Evolutionary conservation across 2,329 filamentous ascomycete genomes (phyloP).

Genomic region (Plenodomus lindquistii): DNA sequence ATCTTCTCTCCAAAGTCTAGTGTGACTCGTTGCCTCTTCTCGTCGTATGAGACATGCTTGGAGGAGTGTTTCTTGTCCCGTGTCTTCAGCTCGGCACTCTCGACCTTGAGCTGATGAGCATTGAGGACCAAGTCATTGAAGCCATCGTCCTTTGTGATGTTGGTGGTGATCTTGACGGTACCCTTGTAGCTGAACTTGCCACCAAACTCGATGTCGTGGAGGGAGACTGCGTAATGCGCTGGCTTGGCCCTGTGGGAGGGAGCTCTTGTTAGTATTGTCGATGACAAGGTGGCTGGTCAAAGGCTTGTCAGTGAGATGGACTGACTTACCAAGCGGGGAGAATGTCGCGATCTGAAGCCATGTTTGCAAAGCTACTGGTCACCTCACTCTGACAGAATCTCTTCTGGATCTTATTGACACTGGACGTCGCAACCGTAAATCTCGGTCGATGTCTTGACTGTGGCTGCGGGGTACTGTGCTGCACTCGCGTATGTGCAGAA

Average conservation of each 20-base stretch:
- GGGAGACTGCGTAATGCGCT: constrained; percentile 79
- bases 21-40: constrained; percentile 79
- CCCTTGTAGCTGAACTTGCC: constrained; percentile 83
- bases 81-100: constrained; percentile 64
- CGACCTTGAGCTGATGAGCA: constrained; percentile 78
- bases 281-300: neutral
- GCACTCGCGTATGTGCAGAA: constrained; percentile 21
- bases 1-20: constrained; percentile 76
- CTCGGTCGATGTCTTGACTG: constrained; percentile 18
- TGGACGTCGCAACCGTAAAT: constrained; percentile 14
- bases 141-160: constrained; percentile 64
- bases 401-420: constrained; percentile 21
- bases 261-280: constrained; percentile 20
- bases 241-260: constrained; percentile 68
- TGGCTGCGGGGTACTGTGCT: constrained; percentile 17
- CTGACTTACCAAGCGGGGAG: constrained; percentile 48
- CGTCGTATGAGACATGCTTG: constrained; percentile 76
- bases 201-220: constrained; percentile 75
- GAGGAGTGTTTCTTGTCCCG: constrained; percentile 63
- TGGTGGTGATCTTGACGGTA: constrained; percentile 76
- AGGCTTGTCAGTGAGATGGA: neutral
- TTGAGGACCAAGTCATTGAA: constrained; percentile 83
- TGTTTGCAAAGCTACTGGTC: constrained; percentile 40
- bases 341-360: constrained; percentile 53
- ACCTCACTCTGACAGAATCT: constrained; percentile 39